Evolutionary conservation across 2,329 filamentous ascomycete species (phyloP).

Genomic region (Diaporthe ilicicola): DNA sequence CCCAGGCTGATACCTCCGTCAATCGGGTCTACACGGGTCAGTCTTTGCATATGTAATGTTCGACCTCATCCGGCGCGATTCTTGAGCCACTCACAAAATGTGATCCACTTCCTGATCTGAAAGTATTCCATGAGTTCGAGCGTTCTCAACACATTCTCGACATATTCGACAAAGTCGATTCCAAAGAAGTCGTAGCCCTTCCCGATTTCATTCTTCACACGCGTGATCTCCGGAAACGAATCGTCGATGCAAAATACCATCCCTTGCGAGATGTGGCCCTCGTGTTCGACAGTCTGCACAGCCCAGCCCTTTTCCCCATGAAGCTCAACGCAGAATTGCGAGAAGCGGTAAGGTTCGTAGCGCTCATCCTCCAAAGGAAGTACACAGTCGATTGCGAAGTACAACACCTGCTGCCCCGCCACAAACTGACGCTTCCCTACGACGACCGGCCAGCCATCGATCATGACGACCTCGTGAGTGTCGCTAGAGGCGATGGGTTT

Average conservation of each 20-base stretch:
- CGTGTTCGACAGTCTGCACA: neutral
- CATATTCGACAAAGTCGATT: neutral
- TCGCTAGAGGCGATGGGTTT: neutral
- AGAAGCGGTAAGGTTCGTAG: neutral
- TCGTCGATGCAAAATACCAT: neutral
- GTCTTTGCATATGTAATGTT: neutral
- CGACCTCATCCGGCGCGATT: neutral
- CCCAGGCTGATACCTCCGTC: neutral
- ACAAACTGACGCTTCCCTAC: neutral
- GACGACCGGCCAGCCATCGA: neutral
- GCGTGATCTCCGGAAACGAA: neutral
- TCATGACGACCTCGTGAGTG: neutral
- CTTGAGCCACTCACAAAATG: neutral
- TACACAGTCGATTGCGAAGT: neutral
- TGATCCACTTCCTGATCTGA: neutral
- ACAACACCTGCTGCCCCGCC: neutral
- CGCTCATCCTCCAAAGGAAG: neutral
- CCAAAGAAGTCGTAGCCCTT: neutral
- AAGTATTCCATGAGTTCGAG: neutral
- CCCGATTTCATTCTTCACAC: neutral
- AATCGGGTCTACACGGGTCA: neutral
- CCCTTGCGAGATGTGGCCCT: neutral
- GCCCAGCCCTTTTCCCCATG: neutral
- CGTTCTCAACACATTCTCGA: neutral
- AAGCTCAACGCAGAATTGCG: neutral